Percentiles rank a stretch among this genome's conserved stretches.
Evolutionary conservation across 2,329 filamentous ascomycete species (phyloP).

Genomic region (Aspergillus tubingensis): DNA sequence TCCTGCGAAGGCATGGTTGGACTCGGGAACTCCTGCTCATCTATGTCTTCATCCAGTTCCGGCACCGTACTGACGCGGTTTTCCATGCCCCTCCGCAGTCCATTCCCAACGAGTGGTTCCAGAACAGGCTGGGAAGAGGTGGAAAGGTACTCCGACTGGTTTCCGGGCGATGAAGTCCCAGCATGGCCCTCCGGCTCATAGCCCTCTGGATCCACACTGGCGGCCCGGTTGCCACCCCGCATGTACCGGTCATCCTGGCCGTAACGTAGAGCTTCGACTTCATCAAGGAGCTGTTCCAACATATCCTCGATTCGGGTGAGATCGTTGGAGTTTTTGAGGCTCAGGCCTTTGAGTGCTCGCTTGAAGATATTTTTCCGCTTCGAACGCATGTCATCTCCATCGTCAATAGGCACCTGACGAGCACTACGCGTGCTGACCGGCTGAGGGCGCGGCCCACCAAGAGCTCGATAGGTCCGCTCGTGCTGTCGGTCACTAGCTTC

Average conservation of each 20-base stretch:
- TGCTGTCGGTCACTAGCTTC: slow-evolving; percentile 84
- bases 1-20: slow-evolving; percentile 63
- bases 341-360: slow-evolving; percentile 86
- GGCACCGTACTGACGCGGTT: slow-evolving; percentile 88
- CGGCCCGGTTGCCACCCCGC: slow-evolving; percentile 33
- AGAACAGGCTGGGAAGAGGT: slow-evolving; percentile 48
- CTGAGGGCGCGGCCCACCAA: slow-evolving; percentile 83
- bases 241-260: slow-evolving; percentile 47
- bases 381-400: slow-evolving; percentile 60
- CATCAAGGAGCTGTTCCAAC: slow-evolving; percentile 86
- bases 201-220: slow-evolving; percentile 68
- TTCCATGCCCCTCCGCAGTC: slow-evolving; percentile 60
- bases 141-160: slow-evolving; percentile 75
- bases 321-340: slow-evolving; percentile 83
- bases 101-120: slow-evolving; percentile 44
- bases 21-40: slow-evolving; percentile 51
- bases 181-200: slow-evolving; percentile 84
- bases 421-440: slow-evolving; percentile 66
- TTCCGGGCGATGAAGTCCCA: slow-evolving; percentile 71
- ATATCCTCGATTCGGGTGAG: slow-evolving; percentile 86
- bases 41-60: slow-evolving; percentile 76
- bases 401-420: slow-evolving; percentile 52
- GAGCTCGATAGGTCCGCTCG: slow-evolving; percentile 78
- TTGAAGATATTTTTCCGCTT: slow-evolving; percentile 96
- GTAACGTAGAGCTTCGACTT: slow-evolving; percentile 80